These are phyloP conservation scores for Diaporthe vaccinii DNA, from an alignment of 2,329 filamentous ascomycete genomes.

Conservation along the genomic window DNA sequence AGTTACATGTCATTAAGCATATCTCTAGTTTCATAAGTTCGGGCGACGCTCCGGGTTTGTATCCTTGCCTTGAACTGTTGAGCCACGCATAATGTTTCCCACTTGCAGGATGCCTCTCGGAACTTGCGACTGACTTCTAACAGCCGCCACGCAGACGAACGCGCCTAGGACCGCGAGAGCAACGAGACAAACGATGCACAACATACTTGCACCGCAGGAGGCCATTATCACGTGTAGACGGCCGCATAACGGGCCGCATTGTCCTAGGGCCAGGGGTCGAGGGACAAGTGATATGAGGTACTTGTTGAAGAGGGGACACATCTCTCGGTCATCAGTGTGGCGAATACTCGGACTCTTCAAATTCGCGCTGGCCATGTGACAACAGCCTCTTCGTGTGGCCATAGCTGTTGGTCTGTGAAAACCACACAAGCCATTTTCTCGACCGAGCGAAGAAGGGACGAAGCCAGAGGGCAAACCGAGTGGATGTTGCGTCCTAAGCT, in stretches of 20 bases:
- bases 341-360: not conserved
- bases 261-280: not conserved
- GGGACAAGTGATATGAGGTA: not conserved
- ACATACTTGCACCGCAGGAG: constrained; percentile 50
- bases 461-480: not conserved
- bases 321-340: not conserved
- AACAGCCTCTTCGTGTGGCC: not conserved
- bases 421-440: not conserved
- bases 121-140: not conserved
- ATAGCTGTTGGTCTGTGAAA: not conserved
- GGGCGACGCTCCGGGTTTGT: not conserved
- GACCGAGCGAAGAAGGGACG: not conserved
- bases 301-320: not conserved
- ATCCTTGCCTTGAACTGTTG: not conserved
- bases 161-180: not conserved
- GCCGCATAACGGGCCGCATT: constrained; percentile 47
- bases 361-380: not conserved
- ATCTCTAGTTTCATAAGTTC: not conserved
- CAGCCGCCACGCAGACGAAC: not conserved
- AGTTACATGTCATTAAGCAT: not conserved
- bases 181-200: constrained; percentile 47
- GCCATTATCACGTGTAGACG: constrained; percentile 46
- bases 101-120: not conserved
- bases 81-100: not conserved
- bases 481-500: not conserved